Base-by-base conservation (phyloP, 345 rosid species). In the Eutrema heterophyllum region DNA sequence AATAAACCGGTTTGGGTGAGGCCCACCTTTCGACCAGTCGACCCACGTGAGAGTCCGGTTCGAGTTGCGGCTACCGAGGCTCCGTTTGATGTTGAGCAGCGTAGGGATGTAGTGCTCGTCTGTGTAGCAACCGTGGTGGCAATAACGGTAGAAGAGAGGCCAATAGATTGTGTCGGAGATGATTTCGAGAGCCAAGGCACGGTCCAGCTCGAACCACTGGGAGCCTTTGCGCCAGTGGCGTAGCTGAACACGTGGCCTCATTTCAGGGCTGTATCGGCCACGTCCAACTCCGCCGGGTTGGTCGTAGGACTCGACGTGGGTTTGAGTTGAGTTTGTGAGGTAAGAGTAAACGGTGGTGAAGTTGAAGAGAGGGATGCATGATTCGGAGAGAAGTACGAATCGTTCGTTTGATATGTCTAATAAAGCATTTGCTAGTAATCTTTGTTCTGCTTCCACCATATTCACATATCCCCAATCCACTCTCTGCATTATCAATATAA, bases 71-170 rank as follows among this genome's bases (percentile, higher is more conserved):
- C 45, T 44, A 15, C 61, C 72, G 16, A 77, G 60, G 27, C 60
- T 63, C 5, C 59, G 50, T 30, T 80, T 79, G 45, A 77, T 81
- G 36, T 57, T 70, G 24, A 88, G 85, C 9, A 89, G 79, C 6
- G 98, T 93, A 0, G 98, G 94, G 26, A 93, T 35, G 64, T 89
- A 93, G 61, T 93, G 97, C 45, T 93, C 97, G 26, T 93, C 98
- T 0, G 91, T 76, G 40, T 91, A 89, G 58, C 98, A 93, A 0
- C 68, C 15, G 3, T 84, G 78, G 7, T 56, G 75, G 78, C 98
- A 93, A 43, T 78, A 26, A 43, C 84, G 73, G 11, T 84, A 81
- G 77, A 93, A 91, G 15, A 82, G 35, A 13, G 86, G 85, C 63
- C 87, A 89, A 39, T 89, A 91, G 7, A 9, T 78, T 16, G 32